These are phyloP conservation scores for Pyrenophora seminiperda DNA, from an alignment of 2,329 filamentous ascomycete genomes.

Conservation along the genomic window DNA sequence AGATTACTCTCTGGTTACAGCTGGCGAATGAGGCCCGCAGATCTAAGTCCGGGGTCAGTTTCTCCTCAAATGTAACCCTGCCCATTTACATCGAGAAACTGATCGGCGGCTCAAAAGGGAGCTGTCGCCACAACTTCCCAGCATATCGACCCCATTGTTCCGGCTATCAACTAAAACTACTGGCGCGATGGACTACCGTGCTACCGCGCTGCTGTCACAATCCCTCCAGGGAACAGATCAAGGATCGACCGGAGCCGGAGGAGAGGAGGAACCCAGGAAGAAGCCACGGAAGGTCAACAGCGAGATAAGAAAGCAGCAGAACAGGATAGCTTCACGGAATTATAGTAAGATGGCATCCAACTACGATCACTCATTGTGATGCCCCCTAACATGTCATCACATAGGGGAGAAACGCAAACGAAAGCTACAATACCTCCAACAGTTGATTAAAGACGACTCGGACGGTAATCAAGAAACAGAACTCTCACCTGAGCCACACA, in stretches of 20 bases:
- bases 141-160: constrained; percentile 14
- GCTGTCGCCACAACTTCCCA: constrained; percentile 15
- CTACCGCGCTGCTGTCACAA: constrained; percentile 16
- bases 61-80: constrained; percentile 27
- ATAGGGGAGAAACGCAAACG: constrained; percentile 46
- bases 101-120: constrained; percentile 26
- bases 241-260: constrained; percentile 12
- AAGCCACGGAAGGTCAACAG: constrained; percentile 45
- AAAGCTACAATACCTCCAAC: constrained; percentile 45
- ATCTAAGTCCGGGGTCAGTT: constrained; percentile 17
- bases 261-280: constrained; percentile 18
- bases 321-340: constrained; percentile 46
- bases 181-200: constrained; percentile 29
- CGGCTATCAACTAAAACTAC: constrained; percentile 16
- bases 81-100: constrained; percentile 16
- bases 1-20: constrained; percentile 20
- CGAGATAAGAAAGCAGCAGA: constrained; percentile 46
- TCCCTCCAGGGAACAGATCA: constrained; percentile 10
- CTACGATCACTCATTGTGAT: background rate
- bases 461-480: constrained; percentile 21
- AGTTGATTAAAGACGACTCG: constrained; percentile 36
- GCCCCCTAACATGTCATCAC: constrained; percentile 12
- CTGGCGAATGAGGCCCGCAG: constrained; percentile 17
- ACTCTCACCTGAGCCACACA: constrained; percentile 19
- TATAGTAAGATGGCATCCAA: constrained; percentile 35